phyloP scores from a whole-genome alignment of 179 eudicot genomes.

The Beta corolliflora region DNA sequence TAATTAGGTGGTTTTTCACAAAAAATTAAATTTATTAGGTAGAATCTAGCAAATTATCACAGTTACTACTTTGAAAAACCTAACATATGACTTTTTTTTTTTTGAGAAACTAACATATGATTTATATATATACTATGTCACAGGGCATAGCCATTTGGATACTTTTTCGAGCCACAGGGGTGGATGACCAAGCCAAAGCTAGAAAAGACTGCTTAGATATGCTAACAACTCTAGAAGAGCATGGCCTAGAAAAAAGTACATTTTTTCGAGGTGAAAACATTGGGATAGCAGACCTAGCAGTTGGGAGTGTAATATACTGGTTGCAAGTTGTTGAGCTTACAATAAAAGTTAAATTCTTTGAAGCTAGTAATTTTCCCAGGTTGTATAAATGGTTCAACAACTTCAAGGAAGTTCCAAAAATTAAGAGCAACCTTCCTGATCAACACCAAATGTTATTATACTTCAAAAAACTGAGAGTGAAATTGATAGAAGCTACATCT shows the following conservation, averaged over 20 bases:
- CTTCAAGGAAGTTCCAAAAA: conserved; percentile 20
- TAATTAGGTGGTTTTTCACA: no score
- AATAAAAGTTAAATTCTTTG: conserved; percentile 10
- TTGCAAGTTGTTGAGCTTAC: conserved; percentile 26
- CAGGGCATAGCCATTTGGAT: conserved; percentile 24
- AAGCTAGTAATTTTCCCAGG: conserved; percentile 19
- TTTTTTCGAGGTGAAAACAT: conserved; percentile 34
- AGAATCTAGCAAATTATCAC: no score
- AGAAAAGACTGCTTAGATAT: conserved; percentile 21
- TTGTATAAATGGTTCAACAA: conserved; percentile 26
- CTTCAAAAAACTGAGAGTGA: conserved; percentile 18
- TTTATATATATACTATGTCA: not conserved
- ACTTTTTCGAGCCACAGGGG: conserved; percentile 18
- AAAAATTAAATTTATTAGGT: no score
- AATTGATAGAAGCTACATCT: not conserved
- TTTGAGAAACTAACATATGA: no score
- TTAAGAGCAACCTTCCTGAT: conserved; percentile 29
- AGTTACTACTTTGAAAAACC: no score
- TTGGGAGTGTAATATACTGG: conserved; percentile 29
- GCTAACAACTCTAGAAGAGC: conserved; percentile 31
- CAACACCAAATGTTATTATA: conserved; percentile 17
- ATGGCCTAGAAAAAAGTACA: conserved; percentile 12
- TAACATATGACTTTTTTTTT: no score
- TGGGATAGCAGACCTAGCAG: conserved; percentile 31
- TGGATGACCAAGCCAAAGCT: conserved; percentile 31